A percentile compares a stretch with the other conserved stretches of the same genome.
Evolutionary conservation across 495 filamentous ascomycete species (phyloP).

Genomic region (Aspergillus asperescens): DNA sequence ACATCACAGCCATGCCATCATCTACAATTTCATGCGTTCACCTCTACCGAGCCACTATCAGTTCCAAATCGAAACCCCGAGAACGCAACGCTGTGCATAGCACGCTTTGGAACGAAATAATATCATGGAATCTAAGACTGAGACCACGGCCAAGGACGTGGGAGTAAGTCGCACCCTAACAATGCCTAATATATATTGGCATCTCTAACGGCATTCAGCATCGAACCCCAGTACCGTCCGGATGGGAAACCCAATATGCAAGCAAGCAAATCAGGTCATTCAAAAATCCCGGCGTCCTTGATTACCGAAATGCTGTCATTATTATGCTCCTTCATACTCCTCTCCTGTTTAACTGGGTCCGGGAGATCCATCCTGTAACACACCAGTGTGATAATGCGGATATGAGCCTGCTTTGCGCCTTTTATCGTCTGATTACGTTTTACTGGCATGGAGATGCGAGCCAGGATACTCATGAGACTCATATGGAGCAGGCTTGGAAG

Average conservation of each 20-base stretch:
- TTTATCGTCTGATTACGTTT: constrained; percentile 9
- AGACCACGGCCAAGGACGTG: not conserved
- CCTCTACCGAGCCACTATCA: not conserved
- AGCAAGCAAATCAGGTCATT: constrained; percentile 4
- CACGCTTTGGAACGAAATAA: not conserved
- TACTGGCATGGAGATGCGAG: constrained; percentile 21
- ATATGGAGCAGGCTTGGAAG: constrained; percentile 6
- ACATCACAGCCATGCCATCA: not conserved
- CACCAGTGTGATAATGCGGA: not conserved
- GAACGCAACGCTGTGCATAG: not conserved
- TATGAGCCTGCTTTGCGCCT: constrained; percentile 17
- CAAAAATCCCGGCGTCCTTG: constrained; percentile 18
- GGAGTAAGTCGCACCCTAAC: not conserved
- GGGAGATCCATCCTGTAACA: constrained; percentile 8
- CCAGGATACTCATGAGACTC: not conserved
- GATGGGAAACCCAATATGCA: not conserved
- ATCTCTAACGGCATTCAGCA: not conserved
- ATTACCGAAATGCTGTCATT: constrained; percentile 42
- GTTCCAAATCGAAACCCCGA: not conserved
- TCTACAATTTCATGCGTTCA: not conserved
- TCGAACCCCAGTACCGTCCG: not conserved
- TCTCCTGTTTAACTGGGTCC: constrained; percentile 34
- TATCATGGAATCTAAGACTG: not conserved
- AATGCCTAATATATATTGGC: not conserved
- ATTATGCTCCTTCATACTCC: constrained; percentile 40